These are phyloP conservation scores for Talaromyces sp. DNA, from an alignment of 2,329 filamentous ascomycete species.

Conservation along the genomic window DNA sequence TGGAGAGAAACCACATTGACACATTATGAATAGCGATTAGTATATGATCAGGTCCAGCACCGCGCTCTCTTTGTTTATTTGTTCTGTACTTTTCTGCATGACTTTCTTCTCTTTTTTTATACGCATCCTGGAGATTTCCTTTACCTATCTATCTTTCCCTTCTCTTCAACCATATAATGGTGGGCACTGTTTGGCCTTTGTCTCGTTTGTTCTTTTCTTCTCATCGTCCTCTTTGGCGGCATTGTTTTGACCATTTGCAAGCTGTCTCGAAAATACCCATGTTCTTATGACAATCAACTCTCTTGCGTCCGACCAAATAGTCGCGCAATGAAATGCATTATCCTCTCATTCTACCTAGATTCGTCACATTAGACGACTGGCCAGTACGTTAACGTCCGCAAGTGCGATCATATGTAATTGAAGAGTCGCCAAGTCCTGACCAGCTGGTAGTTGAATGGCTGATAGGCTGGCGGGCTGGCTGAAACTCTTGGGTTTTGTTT, in stretches of 20 bases:
- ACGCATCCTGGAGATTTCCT: slow-evolving; percentile 5
- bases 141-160: slow-evolving; percentile 16
- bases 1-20: neutral
- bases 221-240: slow-evolving; percentile 23
- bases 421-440: neutral
- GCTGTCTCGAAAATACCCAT: slow-evolving; percentile 17
- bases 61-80: slow-evolving; percentile 8
- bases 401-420: neutral
- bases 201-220: slow-evolving; percentile 6
- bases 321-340: neutral
- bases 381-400: neutral
- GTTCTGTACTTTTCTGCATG: slow-evolving; percentile 9
- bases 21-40: slow-evolving; percentile 8
- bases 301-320: neutral
- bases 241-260: slow-evolving; percentile 15
- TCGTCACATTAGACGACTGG: neutral
- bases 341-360: neutral
- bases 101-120: neutral
- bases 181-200: slow-evolving; percentile 17
- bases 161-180: slow-evolving; percentile 13
- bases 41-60: slow-evolving; percentile 3
- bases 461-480: neutral
- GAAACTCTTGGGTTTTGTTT: neutral
- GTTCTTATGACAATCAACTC: slow-evolving; percentile 12
- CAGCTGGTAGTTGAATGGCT: neutral